Percentiles rank a stretch among this genome's conserved stretches.
These are phyloP conservation scores for Leishmania mexicana DNA, from an alignment of 208 protist species.

Conservation along the genomic window DNA sequence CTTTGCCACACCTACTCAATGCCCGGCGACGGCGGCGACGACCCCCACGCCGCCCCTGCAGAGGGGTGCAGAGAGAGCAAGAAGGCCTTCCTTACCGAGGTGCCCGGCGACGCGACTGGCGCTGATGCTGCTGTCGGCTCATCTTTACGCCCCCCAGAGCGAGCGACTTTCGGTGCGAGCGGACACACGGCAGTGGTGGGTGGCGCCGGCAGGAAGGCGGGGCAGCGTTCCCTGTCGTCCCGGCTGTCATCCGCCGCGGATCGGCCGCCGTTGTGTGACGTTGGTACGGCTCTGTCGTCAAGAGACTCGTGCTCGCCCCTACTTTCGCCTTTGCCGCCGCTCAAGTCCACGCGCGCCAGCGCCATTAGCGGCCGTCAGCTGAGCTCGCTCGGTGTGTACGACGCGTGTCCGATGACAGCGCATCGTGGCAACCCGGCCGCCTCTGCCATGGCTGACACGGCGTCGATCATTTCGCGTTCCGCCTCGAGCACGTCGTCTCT, in stretches of 20 bases:
- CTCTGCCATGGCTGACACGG: background rate
- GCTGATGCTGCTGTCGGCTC: background rate
- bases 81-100: conserved; percentile 1
- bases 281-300: background rate
- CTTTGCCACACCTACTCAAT: background rate
- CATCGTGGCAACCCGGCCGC: background rate
- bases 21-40: background rate
- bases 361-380: background rate
- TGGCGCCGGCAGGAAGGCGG: background rate
- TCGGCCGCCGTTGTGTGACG: background rate
- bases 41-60: background rate
- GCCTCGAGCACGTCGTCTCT: background rate
- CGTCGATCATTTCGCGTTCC: background rate
- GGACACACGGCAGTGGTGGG: background rate
- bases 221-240: background rate
- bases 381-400: background rate
- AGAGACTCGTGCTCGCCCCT: background rate
- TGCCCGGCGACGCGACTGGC: background rate
- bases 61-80: too few species aligned
- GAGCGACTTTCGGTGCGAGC: background rate
- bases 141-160: background rate
- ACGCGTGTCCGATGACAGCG: background rate
- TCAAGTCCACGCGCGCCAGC: background rate
- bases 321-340: background rate
- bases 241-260: background rate